Evolutionary conservation across 805 yeast genomes (phyloP).

Genomic region (Kodamaea fukazawae): DNA sequence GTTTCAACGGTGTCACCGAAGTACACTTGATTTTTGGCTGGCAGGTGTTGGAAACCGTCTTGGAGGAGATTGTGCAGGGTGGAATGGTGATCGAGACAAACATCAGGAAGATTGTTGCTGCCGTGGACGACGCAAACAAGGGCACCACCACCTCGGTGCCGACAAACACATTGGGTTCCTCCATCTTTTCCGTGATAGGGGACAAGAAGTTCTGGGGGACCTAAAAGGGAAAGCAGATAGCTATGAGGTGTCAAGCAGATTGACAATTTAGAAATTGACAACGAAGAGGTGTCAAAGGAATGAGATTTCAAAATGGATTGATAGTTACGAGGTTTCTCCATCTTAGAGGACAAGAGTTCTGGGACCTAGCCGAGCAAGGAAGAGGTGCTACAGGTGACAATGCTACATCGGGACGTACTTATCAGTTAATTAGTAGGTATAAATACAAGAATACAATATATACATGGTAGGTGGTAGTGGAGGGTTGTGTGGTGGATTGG

Average conservation of each 20-base stretch:
- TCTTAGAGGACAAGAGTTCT: too few species aligned
- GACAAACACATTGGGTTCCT: constrained; percentile 18
- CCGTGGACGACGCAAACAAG: constrained; percentile 65
- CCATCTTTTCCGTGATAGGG: constrained; percentile 24
- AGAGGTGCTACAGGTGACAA: too few species aligned
- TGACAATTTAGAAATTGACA: not conserved
- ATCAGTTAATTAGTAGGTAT: too few species aligned
- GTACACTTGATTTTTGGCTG: constrained; percentile 97
- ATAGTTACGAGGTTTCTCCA: too few species aligned
- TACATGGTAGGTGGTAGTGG: too few species aligned
- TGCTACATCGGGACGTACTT: too few species aligned
- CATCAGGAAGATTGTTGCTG: constrained; percentile 73
- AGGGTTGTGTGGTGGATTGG: too few species aligned
- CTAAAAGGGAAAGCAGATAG: not conserved
- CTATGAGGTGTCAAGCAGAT: too few species aligned
- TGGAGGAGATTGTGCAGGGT: constrained; percentile 92
- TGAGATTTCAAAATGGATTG: too few species aligned
- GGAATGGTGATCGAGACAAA: constrained; percentile 97
- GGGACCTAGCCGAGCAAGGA: too few species aligned
- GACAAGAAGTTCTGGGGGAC: constrained; percentile 28
- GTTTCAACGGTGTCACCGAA: constrained; percentile 93
- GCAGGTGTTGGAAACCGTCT: constrained; percentile 90
- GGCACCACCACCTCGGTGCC: constrained; percentile 13
- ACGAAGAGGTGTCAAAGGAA: not conserved
- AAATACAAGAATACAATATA: too few species aligned